These are phyloP conservation scores for Pisolithus thermaeus DNA, from an alignment of 1,284 basidiomycete species.

Conservation along the genomic window DNA sequence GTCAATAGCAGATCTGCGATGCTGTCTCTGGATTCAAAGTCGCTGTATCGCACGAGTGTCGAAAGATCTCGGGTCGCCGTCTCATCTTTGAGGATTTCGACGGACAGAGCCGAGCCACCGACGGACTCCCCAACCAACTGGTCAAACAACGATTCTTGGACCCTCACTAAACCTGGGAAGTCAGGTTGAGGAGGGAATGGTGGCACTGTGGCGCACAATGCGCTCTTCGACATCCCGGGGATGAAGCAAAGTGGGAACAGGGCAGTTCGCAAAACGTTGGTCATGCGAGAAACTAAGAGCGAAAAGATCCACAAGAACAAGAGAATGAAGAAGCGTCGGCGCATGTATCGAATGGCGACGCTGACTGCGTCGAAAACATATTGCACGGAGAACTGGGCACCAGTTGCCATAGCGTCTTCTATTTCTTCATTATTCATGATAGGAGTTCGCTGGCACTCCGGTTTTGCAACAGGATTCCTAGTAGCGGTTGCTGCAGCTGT, in stretches of 20 bases:
- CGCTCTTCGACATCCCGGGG: slow-evolving; percentile 47
- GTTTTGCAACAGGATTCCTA: slow-evolving; percentile 8
- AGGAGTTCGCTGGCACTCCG: slow-evolving; percentile 11
- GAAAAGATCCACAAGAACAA: slow-evolving; percentile 47
- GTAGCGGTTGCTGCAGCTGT: slow-evolving; percentile 7
- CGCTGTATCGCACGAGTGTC: slow-evolving; percentile 53
- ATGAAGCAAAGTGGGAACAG: slow-evolving; percentile 55
- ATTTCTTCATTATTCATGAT: slow-evolving; percentile 17
- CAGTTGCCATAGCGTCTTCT: slow-evolving; percentile 16
- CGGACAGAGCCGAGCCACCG: slow-evolving; percentile 50
- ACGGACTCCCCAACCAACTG: slow-evolving; percentile 52
- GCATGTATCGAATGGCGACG: slow-evolving; percentile 43
- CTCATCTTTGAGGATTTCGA: slow-evolving; percentile 69
- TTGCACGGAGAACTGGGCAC: slow-evolving; percentile 24
- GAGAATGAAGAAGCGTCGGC: slow-evolving; percentile 50
- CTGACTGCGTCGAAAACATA: slow-evolving; percentile 44
- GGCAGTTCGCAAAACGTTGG: slow-evolving; percentile 36
- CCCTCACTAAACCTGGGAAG: slow-evolving; percentile 53
- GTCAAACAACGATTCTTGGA: slow-evolving; percentile 57
- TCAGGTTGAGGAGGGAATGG: slow-evolving; percentile 34
- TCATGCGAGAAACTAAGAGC: slow-evolving; percentile 35
- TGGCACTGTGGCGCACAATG: slow-evolving; percentile 35
- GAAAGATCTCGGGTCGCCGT: slow-evolving; percentile 65
- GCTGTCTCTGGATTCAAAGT: slow-evolving; percentile 50
- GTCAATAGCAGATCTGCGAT: slow-evolving; percentile 45